Evolutionary conservation across 306 rosid species (phyloP).

Genomic region (Trifolium dubium): DNA sequence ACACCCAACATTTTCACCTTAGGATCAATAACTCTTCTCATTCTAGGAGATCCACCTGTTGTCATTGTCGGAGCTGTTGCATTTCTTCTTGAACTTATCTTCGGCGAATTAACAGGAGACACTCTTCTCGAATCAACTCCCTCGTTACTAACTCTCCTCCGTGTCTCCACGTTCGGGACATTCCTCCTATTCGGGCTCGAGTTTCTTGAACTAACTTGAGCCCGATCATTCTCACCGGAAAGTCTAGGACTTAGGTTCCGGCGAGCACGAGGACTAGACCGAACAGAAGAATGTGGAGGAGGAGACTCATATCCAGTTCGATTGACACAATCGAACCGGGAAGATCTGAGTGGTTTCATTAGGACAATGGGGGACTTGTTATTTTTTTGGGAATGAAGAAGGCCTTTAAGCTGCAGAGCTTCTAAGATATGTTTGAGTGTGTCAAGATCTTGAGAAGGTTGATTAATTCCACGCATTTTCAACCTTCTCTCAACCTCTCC

Average conservation of each 20-base stretch:
- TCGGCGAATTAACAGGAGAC: conserved; percentile 78
- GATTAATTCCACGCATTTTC: conserved; percentile 79
- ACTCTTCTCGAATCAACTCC: conserved; percentile 62
- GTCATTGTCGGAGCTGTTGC: conserved; percentile 49
- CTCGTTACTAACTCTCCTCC: conserved; percentile 42
- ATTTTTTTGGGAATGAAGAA: conserved; percentile 67
- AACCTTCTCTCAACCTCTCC: conserved; percentile 74
- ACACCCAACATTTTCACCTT: conserved; percentile 44
- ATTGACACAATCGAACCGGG: conserved; percentile 7
- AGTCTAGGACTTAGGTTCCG: conserved; percentile 40
- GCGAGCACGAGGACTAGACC: conserved; percentile 56
- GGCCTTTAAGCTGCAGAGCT: conserved; percentile 90
- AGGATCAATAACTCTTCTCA: conserved; percentile 46
- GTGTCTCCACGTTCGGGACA: conserved; percentile 50
- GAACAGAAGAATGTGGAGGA: conserved; percentile 43
- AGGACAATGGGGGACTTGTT: conserved; percentile 73
- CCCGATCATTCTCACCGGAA: conserved; percentile 47
- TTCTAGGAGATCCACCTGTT: conserved; percentile 63
- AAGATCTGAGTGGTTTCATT: conserved; percentile 61
- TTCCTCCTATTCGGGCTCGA: conserved; percentile 63
- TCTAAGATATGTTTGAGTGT: conserved; percentile 80
- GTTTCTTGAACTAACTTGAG: conserved; percentile 50
- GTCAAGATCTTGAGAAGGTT: conserved; percentile 72
- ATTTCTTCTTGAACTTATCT: conserved; percentile 49
- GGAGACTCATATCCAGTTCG: conserved; percentile 62